Base-by-base conservation (phyloP, 2,329 filamentous ascomycete genomes). In the Aureobasidium musti region DNA sequence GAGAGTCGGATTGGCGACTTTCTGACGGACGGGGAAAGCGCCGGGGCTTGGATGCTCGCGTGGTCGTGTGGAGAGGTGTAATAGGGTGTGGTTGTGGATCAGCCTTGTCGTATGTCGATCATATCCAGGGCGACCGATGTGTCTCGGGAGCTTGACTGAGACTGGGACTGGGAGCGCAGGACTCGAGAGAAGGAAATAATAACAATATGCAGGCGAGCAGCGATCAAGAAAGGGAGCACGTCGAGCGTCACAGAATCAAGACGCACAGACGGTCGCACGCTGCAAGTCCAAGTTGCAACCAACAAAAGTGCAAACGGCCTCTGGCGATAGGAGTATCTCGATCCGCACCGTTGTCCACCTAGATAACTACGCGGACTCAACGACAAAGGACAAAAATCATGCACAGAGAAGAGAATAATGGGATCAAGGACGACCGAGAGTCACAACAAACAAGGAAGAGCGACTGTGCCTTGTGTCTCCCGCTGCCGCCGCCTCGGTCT, bases 11-110 rank as follows among this genome's bases (percentile, higher is more conserved):
- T 56, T 56, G 52, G 72, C 68, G 65, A 68, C n/a, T 43, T 37
- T 52, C 14, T 37, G 47, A 47, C 33, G 14, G 47, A 52, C 37
- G 47, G 60, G 47, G 60, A 63, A 63, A 53, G 60, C 45, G 37
- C 45, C 35, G 60, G 35, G 60, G 30, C 35, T 56, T 56, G n/a
- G 35, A 64, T 73, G 71, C n/a, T 57, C 47, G 45, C 53, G 52
- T 57, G 56, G 26, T 53, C 33, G 52, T 61, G 50, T 33, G 39
- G 53, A 59, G 56, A 49, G 57, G 19, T 56, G 53, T n/a, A 28
- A n/a, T 19, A 30, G 54, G 57, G 33, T 5, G 57, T 49, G 19
- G 28, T 61, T 23, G 47, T 54, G 39, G 45, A 59, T 66, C 63
- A 59, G 53, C 26, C 52, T 28, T 59, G 53, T 57, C 63, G 50